A percentile compares a stretch with the other conserved stretches of the same genome.
Conservation (phyloP, 768 basidiomycete genomes). For the Phlebiopsis gigantea region DNA sequence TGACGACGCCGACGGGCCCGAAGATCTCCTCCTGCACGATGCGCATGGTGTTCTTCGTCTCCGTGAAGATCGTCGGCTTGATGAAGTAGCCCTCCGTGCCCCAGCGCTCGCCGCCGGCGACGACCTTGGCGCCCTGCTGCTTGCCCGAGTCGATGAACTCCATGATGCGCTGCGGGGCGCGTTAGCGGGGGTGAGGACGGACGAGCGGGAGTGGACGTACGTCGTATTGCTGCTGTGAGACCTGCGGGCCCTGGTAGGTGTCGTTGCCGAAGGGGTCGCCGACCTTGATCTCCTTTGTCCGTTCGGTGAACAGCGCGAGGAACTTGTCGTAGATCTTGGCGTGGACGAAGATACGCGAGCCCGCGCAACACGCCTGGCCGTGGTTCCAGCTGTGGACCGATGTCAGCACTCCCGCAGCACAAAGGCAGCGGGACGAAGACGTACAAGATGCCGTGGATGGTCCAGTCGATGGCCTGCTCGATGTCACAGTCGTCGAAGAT, state of each 20-base stretch:
- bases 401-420: background rate
- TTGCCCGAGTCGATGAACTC: slow-evolving; percentile 57
- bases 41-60: slow-evolving; percentile 48
- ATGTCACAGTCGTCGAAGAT: slow-evolving; percentile 60
- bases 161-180: slow-evolving; percentile 44
- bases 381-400: slow-evolving; percentile 51
- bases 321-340: slow-evolving; percentile 76
- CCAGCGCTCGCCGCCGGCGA: slow-evolving; percentile 46
- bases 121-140: slow-evolving; percentile 53
- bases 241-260: slow-evolving; percentile 73
- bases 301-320: slow-evolving; percentile 49
- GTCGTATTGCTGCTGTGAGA: slow-evolving; percentile 69
- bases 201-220: slow-evolving; percentile 32
- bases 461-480: slow-evolving; percentile 54
- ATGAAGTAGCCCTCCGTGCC: slow-evolving; percentile 60
- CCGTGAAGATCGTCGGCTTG: slow-evolving; percentile 58
- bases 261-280: slow-evolving; percentile 64
- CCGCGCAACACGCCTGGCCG: slow-evolving; percentile 78
- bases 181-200: background rate
- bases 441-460: slow-evolving; percentile 54
- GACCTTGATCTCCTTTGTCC: slow-evolving; percentile 50
- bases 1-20: slow-evolving; percentile 65
- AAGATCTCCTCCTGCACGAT: slow-evolving; percentile 60
- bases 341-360: slow-evolving; percentile 81
- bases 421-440: slow-evolving; percentile 15